These are phyloP conservation scores for Priceomyces fermenticarens DNA, from an alignment of 805 yeast genomes.

Conservation along the genomic window DNA sequence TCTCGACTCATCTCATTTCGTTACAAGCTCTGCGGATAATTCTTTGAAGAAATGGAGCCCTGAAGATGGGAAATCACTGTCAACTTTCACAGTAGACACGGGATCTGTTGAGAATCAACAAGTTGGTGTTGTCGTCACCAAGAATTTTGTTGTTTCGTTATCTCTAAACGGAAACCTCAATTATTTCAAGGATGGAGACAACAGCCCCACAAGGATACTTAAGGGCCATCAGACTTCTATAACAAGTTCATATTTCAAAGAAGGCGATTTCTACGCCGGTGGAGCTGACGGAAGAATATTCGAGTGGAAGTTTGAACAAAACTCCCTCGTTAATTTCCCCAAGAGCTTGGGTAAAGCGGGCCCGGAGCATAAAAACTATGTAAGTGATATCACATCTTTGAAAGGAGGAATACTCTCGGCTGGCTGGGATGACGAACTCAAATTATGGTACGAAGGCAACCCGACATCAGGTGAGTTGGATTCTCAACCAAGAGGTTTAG, in stretches of 20 bases:
- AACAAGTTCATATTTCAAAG: slow-evolving; percentile 49
- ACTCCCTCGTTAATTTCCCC: slow-evolving; percentile 18
- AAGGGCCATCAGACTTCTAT: slow-evolving; percentile 83
- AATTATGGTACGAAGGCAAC: slow-evolving; percentile 27
- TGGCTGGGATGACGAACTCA: slow-evolving; percentile 88
- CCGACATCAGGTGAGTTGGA: slow-evolving; percentile 13
- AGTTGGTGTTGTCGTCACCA: slow-evolving; percentile 74
- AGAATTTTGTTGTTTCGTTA: slow-evolving; percentile 58
- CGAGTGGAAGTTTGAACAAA: slow-evolving; percentile 48
- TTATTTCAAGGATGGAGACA: slow-evolving; percentile 44
- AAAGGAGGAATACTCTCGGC: slow-evolving; percentile 42
- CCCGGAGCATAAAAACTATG: slow-evolving; percentile 60
- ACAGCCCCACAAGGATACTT: slow-evolving; percentile 39
- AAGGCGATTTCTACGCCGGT: slow-evolving; percentile 51
- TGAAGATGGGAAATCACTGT: slow-evolving; percentile 30
- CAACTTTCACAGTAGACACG: slow-evolving; percentile 47
- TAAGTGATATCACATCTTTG: slow-evolving; percentile 47
- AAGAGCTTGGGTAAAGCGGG: slow-evolving; percentile 33
- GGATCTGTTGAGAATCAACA: slow-evolving; percentile 61
- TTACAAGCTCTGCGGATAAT: slow-evolving; percentile 83
- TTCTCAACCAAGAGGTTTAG: slow-evolving; percentile 36
- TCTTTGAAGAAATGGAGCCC: slow-evolving; percentile 65
- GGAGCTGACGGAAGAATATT: slow-evolving; percentile 77
- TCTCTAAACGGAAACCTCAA: slow-evolving; percentile 71
- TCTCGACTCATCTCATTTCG: slow-evolving; percentile 52